Percentiles rank a stretch among this genome's conserved stretches.
Evolutionary conservation across 2,329 filamentous ascomycete genomes (phyloP).

Genomic region (Capronia epimyces): DNA sequence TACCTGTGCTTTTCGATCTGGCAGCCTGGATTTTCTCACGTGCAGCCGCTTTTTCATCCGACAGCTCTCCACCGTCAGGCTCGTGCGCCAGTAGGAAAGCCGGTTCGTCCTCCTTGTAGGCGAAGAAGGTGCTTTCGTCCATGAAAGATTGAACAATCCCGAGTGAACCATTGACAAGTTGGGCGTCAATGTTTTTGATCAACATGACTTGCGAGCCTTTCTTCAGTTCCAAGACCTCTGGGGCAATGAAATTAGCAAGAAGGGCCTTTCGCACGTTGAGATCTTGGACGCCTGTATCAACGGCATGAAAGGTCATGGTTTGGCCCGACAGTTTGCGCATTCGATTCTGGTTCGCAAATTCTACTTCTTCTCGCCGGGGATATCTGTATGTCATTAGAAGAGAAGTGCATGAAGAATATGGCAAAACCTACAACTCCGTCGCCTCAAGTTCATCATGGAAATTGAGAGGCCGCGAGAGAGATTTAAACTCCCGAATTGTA

Average conservation of each 20-base stretch:
- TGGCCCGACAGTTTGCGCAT: constrained; percentile 68
- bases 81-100: constrained; percentile 41
- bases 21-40: constrained; percentile 54
- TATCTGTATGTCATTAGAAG: constrained; percentile 51
- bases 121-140: constrained; percentile 58
- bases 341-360: constrained; percentile 71
- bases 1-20: constrained; percentile 44
- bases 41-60: constrained; percentile 38
- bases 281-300: constrained; percentile 68
- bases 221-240: constrained; percentile 72
- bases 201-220: constrained; percentile 96
- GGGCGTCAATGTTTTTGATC: constrained; percentile 98
- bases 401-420: not conserved
- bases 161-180: constrained; percentile 86
- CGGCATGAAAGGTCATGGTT: constrained; percentile 62
- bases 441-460: constrained; percentile 72
- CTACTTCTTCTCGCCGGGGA: constrained; percentile 83
- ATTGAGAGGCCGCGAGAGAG: constrained; percentile 62
- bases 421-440: constrained; percentile 65
- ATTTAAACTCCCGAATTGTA: constrained; percentile 71
- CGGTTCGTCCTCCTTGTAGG: constrained; percentile 55
- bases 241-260: constrained; percentile 87
- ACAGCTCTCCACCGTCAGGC: constrained; percentile 44
- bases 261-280: constrained; percentile 66
- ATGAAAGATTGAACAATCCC: constrained; percentile 81